Percentiles rank a stretch among this genome's conserved stretches.
phyloP scores from a whole-genome alignment of 352 stramenopile species.

The Phytophthora pistaciae region DNA sequence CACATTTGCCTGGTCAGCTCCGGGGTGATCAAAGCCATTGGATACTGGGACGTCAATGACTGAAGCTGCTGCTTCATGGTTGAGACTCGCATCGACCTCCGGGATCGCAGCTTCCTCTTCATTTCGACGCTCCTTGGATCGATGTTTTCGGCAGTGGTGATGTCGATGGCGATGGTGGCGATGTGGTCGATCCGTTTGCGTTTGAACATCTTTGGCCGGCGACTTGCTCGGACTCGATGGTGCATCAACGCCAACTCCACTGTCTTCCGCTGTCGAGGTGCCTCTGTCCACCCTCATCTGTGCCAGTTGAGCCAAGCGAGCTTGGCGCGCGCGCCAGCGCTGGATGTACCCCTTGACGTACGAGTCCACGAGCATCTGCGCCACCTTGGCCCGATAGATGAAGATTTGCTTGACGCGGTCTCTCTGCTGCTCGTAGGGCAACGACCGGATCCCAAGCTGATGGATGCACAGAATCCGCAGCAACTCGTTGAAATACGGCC shows the following conservation, averaged over 20 bases:
- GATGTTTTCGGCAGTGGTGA: conserved; percentile 28
- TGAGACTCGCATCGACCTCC: background rate
- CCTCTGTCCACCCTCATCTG: conserved; percentile 25
- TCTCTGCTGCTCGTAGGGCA: conserved; percentile 84
- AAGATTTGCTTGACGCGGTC: conserved; percentile 89
- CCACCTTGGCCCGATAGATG: conserved; percentile 80
- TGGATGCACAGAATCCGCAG: conserved; percentile 82
- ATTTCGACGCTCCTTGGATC: conserved; percentile 15
- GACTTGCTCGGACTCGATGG: conserved; percentile 9
- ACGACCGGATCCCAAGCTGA: conserved; percentile 79
- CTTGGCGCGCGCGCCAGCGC: conserved; percentile 53
- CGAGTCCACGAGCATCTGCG: conserved; percentile 80
- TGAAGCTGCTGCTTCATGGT: background rate
- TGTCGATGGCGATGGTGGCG: conserved; percentile 26
- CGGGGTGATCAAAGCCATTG: conserved; percentile 1
- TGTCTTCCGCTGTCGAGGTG: conserved; percentile 28
- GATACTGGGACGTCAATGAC: background rate
- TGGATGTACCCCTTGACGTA: conserved; percentile 72
- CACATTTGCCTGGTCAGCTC: background rate
- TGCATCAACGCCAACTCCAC: background rate
- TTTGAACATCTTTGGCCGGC: conserved; percentile 33
- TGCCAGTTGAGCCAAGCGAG: conserved; percentile 21
- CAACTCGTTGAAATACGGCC: conserved; percentile 83
- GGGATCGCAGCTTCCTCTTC: conserved; percentile 1
- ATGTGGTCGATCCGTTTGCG: conserved; percentile 31